phyloP scores from a whole-genome alignment of 2,329 filamentous ascomycete genomes.

The Aspergillus tamarii region DNA sequence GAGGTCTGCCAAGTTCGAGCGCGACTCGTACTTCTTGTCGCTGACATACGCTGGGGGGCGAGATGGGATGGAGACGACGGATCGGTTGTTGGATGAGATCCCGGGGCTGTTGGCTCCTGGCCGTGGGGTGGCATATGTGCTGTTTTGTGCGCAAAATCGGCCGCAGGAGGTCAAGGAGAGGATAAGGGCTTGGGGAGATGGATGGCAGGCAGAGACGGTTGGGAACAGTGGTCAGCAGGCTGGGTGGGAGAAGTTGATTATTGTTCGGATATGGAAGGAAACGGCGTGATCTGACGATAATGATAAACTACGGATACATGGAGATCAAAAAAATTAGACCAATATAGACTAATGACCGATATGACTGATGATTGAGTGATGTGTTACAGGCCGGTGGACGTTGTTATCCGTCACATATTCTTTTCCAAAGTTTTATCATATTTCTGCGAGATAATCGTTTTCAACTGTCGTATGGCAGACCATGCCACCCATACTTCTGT shows the following conservation, averaged over 20 bases:
- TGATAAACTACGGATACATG: not conserved
- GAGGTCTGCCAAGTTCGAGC: constrained; percentile 62
- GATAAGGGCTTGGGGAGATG: constrained; percentile 60
- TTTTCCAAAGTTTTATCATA: not conserved
- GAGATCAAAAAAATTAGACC: not conserved
- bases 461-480: not conserved
- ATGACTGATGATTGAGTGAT: constrained; percentile 9
- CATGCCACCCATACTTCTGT: not conserved
- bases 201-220: constrained; percentile 77
- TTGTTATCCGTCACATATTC: not conserved
- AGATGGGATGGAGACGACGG: constrained; percentile 93
- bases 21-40: constrained; percentile 80
- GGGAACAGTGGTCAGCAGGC: constrained; percentile 82
- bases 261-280: constrained; percentile 79
- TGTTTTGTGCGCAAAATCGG: constrained; percentile 89
- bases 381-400: not conserved
- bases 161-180: constrained; percentile 72
- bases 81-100: constrained; percentile 72
- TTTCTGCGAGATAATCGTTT: not conserved
- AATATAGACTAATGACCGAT: constrained; percentile 3
- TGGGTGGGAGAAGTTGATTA: constrained; percentile 92
- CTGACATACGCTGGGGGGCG: constrained; percentile 86
- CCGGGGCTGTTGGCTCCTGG: constrained; percentile 63
- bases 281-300: not conserved
- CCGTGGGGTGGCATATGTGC: constrained; percentile 81